Evolutionary conservation across 306 rosid species (phyloP), one percentile per base, ranked within the genome.

Genomic region (Acacia crassicarpa): DNA sequence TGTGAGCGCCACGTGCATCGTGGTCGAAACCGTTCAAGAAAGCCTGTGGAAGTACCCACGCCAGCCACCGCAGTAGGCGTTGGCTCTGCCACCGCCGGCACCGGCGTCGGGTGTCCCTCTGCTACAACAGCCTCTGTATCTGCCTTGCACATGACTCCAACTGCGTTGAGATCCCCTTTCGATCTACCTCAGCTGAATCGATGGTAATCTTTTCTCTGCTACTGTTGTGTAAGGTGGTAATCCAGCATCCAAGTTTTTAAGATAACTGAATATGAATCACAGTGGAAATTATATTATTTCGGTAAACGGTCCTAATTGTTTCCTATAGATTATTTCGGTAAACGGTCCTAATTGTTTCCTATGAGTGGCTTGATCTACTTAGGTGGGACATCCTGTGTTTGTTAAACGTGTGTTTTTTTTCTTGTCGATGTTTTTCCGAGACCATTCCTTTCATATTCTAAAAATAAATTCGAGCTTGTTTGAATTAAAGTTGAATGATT

Each of bases 1-100:
- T 94, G 99, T 71, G 98, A 94, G 75, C 96, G 99, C 53, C 99
- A 96, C 82, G 83, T 96, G 87, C 97, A 96, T 85, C 98, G 98
- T 9, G 99, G 98, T 75, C 77, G 93, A 71, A 94, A 91, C 94
- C 99, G 99, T 96, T 96, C 99, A 96, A 96, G 99, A 93, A 96
- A 96, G 97, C 99, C 92, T 92, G 99, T 96, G 99, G 99, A 96
- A 96, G 91, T 77, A 59, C 83, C 93, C 91, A 88, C 92, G 81
- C 84, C 97, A 77, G 40, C 84, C 83, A 40, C 83, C 4, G 14
- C 75, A 16, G 49, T 68, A 22, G 84, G 83, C 49, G 15, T 19
- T 38, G 72, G 48, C 48, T 17, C 74, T n/a, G 74, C 16, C 51
- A 1, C 9, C 11, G 14, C 67, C 40, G 68, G 68, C 12, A 4